Conservation (phyloP, 495 filamentous ascomycete species). For the Tuber calosporum region DNA sequence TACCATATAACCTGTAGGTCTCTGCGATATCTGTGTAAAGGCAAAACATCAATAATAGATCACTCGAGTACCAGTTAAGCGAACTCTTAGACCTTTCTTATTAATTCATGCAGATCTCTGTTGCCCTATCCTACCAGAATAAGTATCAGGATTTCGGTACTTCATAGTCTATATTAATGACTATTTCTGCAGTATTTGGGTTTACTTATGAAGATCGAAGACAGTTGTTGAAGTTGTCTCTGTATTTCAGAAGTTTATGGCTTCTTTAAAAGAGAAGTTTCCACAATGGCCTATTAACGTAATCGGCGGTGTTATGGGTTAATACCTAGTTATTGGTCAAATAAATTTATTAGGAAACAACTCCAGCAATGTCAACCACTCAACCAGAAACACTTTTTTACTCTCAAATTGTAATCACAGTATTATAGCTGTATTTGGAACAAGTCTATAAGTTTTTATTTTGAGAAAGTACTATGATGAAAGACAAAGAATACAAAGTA, state of each 20-base stretch:
- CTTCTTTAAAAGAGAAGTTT: background rate
- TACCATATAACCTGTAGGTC: too few relatives aligned
- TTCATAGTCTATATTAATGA: conserved; percentile 5
- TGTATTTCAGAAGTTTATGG: background rate
- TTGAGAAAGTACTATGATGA: too few relatives aligned
- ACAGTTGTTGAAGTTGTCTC: background rate
- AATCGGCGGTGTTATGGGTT: too few relatives aligned
- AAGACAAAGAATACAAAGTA: too few relatives aligned
- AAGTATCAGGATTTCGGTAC: conserved; percentile 1
- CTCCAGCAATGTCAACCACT: too few relatives aligned
- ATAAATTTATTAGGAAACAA: too few relatives aligned
- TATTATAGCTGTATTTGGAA: too few relatives aligned
- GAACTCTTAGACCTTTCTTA: background rate
- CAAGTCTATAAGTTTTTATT: too few relatives aligned
- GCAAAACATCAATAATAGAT: background rate
- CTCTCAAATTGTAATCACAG: too few relatives aligned
- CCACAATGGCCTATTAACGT: conserved; percentile 3
- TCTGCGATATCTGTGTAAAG: background rate
- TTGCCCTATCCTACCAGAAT: conserved; percentile 1
- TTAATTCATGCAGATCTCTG: conserved; percentile 3
- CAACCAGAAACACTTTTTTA: too few relatives aligned
- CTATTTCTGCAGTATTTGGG: background rate
- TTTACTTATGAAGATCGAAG: background rate
- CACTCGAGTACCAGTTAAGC: background rate
- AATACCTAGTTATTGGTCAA: too few relatives aligned